Base-by-base conservation (phyloP, 2,329 filamentous ascomycete species). In the Xylaria sp. region DNA sequence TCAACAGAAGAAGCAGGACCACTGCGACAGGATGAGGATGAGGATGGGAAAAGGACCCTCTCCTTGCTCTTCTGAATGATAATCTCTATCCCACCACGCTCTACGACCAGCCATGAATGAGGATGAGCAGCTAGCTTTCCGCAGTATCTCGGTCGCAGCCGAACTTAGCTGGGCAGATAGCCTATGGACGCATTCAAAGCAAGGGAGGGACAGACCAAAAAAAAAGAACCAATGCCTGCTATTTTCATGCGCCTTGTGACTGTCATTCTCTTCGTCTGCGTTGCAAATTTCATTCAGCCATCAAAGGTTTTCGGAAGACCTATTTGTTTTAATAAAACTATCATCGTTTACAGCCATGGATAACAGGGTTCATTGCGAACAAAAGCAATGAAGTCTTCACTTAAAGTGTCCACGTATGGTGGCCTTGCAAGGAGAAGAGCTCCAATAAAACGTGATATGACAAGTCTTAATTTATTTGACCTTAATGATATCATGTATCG, bases 221-320 rank as follows among this genome's bases (percentile, higher is more conserved):
- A 43, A 43, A n/a, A 46, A 46, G 3, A n/a, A 63, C 15, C 64
- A 46, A 61, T 67, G 64, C 51, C 41, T 67, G 64, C 60, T 57
- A 48, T 51, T 8, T 59, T 48, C 15, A n/a, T n/a, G 20, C 56
- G 28, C 43, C 23, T 61, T 55, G 48, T 63, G 63, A 33, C 20
- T n/a, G 20, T 15, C 15, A 20, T 55, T 59, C n/a, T 41, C 28
- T 49, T 28, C 23, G 18, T 59, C 20, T 46, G 2, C 48, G 15
- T 39, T 56, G 33, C 54, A 36, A 49, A 10, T 62, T 25, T 10
- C 23, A 33, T 15, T 28, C 12, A 9, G 51, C 15, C 3, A 46
- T 52, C 33, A 23, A 9, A 15, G 13, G 20, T n/a, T 13, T 31
- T 46, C 46, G 8, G 39, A 18, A 15, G 8, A 39, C n/a, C 13